Evolutionary conservation across 208 protist species (phyloP).

Genomic region (Wallacemonas sp.): DNA sequence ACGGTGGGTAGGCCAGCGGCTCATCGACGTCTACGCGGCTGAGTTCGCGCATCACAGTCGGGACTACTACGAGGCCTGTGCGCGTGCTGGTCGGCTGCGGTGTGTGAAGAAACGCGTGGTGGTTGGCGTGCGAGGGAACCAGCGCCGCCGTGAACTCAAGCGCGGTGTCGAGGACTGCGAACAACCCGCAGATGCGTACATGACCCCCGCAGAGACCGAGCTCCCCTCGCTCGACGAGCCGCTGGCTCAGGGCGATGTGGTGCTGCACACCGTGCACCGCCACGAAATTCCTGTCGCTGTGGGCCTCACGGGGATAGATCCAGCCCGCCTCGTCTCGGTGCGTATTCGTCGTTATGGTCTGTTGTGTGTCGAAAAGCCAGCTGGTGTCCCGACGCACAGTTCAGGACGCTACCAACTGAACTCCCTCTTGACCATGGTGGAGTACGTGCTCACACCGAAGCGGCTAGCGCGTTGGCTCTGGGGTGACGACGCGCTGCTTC

Average conservation of each 20-base stretch:
- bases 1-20: slow-evolving; percentile 83
- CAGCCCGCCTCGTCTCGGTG: slow-evolving; percentile 50
- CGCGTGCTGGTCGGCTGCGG: slow-evolving; percentile 71
- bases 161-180: slow-evolving; percentile 10
- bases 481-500: slow-evolving; percentile 56
- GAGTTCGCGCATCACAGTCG: slow-evolving; percentile 87
- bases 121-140: slow-evolving; percentile 20
- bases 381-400: slow-evolving; percentile 85
- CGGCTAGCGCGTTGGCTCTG: slow-evolving; percentile 69
- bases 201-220: no score
- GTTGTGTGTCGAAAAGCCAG: slow-evolving; percentile 68
- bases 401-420: slow-evolving; percentile 94
- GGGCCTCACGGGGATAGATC: slow-evolving; percentile 54
- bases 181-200: no score
- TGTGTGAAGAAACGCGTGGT: slow-evolving; percentile 20
- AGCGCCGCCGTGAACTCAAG: slow-evolving; percentile 47
- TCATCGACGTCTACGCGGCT: slow-evolving; percentile 88
- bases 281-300: slow-evolving; percentile 92
- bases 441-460: slow-evolving; percentile 81
- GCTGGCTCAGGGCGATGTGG: slow-evolving; percentile 64
- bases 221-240: background rate
- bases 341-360: slow-evolving; percentile 64
- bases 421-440: slow-evolving; percentile 84
- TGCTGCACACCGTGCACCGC: slow-evolving; percentile 91
- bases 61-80: slow-evolving; percentile 83